Evolutionary conservation across 2,329 filamentous ascomycete species (phyloP), one percentile per base, ranked within the genome.

Genomic region (Gyromitra esculenta): DNA sequence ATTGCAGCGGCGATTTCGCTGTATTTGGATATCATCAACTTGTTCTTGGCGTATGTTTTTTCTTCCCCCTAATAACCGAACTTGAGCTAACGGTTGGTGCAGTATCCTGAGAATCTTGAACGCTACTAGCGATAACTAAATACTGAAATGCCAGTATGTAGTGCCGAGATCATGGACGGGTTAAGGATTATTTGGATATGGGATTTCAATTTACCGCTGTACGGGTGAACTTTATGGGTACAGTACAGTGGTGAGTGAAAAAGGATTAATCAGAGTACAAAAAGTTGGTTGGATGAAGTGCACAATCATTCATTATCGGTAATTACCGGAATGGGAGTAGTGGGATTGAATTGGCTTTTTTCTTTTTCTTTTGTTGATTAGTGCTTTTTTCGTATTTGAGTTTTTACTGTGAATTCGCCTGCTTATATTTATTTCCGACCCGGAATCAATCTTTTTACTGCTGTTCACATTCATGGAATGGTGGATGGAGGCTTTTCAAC

Each of bases 21-120:
- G 63, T 99, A 99, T 84, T 88, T 99, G 64, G 95, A 98, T 84
- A 90, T 98, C 79, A 93, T 98, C 86, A 99, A 99, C 88, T 85
- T 99, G 80, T 99, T 99, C 89, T 87, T 99, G 80, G 91, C 93
- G 77, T 79, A 73, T 41, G 76, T 77, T 63, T 18, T 21, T 50
- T 45, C 63, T 4, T 4, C 57, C 43, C 25, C 4, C 1, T 37
- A n/a, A 35, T n/a, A 2, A 9, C 37, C 43, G 8, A 35, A 31
- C 2, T 35, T 56, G 63, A 41, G 62, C 62, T 62, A 62, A 72
- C 45, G 31, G n/a, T 50, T 5, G 52, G 8, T 62, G n/a, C 21
- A 79, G 77, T 68, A 99, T 99, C 82, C 87, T 99, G 82, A 89
- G 96, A 82, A 98, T 99, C 81, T 87, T 99, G 82, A 99, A 99